phyloP scores from a whole-genome alignment of 1,139 yeast genomes.

The Nematodospora anomalae region DNA sequence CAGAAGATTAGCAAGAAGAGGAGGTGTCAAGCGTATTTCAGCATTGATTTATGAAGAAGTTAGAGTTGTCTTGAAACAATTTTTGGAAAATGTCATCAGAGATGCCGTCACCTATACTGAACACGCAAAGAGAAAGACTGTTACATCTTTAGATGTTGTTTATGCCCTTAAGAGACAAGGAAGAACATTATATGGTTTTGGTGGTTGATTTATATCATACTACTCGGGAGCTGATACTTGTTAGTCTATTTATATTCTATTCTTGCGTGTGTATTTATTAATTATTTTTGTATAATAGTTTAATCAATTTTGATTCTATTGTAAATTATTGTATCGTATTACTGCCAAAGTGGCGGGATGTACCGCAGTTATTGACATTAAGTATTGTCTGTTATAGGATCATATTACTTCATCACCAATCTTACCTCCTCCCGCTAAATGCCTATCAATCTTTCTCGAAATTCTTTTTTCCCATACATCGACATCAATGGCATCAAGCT shows the following conservation, averaged over 20 bases:
- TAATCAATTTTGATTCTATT: neutral
- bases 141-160: constrained; percentile 96
- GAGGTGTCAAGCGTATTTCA: constrained; percentile 99
- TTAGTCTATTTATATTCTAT: no score
- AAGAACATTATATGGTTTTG: constrained; percentile 99
- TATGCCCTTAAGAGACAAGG: constrained; percentile 99
- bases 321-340: no score
- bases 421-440: constrained; percentile 6
- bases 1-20: constrained; percentile 99
- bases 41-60: constrained; percentile 99
- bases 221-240: no score
- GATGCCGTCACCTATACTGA: constrained; percentile 99
- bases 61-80: constrained; percentile 93
- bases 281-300: neutral
- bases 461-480: constrained; percentile 37
- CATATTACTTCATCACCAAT: constrained; percentile 2
- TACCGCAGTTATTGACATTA: no score
- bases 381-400: no score
- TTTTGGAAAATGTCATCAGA: constrained; percentile 96
- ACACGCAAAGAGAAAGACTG: constrained; percentile 99
- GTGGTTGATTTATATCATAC: constrained; percentile 68
- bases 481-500: constrained; percentile 27
- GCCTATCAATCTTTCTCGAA: constrained; percentile 17
- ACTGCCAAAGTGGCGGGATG: no score
- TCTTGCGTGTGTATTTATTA: neutral